These are phyloP conservation scores for Sporothrix curviconia DNA, from an alignment of 2,329 filamentous ascomycete genomes.

Conservation along the genomic window DNA sequence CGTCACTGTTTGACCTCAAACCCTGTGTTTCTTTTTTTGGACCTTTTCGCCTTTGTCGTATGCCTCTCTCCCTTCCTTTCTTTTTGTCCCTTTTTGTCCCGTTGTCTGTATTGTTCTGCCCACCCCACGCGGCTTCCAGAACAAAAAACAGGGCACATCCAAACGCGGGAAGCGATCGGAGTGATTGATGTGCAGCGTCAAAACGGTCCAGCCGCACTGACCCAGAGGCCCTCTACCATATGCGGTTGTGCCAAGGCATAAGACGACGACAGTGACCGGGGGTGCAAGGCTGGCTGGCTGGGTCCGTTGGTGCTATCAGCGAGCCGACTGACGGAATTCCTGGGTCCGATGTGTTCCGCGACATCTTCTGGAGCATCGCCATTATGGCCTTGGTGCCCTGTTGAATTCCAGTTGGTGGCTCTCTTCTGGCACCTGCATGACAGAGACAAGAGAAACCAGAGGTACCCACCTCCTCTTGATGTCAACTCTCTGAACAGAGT, in stretches of 20 bases:
- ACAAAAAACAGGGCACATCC: not conserved
- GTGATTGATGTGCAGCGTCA: constrained; percentile 5
- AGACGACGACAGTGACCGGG: too few species aligned
- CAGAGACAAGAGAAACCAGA: too few species aligned
- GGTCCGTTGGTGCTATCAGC: not conserved
- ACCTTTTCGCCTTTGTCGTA: not conserved
- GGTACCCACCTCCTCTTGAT: too few species aligned
- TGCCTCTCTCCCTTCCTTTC: too few species aligned
- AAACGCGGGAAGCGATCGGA: not conserved
- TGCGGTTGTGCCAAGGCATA: too few species aligned
- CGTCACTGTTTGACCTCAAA: not conserved
- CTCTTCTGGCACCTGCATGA: too few species aligned
- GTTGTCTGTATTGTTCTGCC: not conserved
- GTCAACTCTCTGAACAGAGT: too few species aligned
- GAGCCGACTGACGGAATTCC: not conserved
- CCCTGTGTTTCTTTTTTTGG: not conserved
- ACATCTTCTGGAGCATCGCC: constrained; percentile 5
- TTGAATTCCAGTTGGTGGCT: not conserved
- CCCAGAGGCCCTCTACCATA: too few species aligned
- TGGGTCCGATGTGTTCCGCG: not conserved
- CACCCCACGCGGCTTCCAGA: not conserved
- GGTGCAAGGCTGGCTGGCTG: not conserved
- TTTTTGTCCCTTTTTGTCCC: too few species aligned
- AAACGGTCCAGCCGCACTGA: not conserved
- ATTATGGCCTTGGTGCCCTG: constrained; percentile 3